phyloP scores from a whole-genome alignment of 768 basidiomycete species.

The Panus rudis region DNA sequence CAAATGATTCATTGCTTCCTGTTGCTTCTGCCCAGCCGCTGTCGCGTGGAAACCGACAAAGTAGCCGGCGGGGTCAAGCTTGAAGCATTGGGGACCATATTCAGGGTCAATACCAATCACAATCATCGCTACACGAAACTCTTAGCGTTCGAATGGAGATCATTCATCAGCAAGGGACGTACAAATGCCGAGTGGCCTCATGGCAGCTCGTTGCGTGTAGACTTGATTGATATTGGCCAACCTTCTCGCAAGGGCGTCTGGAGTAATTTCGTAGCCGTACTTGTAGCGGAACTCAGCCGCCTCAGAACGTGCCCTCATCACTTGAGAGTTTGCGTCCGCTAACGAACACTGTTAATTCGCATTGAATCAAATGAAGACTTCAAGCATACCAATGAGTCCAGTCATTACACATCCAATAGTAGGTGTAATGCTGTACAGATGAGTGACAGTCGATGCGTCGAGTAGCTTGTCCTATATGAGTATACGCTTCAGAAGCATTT shows the following conservation, averaged over 20 bases:
- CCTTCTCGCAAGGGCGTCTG: slow-evolving; percentile 89
- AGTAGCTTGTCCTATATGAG: slow-evolving; percentile 85
- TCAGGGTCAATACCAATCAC: slow-evolving; percentile 90
- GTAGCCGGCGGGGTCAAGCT: slow-evolving; percentile 97
- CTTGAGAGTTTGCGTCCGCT: slow-evolving; percentile 94
- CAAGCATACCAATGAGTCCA: slow-evolving; percentile 75
- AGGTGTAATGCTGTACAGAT: slow-evolving; percentile 93
- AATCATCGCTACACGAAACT: slow-evolving; percentile 69
- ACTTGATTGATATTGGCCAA: slow-evolving; percentile 98
- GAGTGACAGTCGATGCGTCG: slow-evolving; percentile 89
- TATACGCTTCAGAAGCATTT: not conserved
- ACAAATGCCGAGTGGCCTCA: slow-evolving; percentile 97
- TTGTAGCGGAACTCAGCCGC: slow-evolving; percentile 94
- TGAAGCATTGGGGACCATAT: slow-evolving; percentile 93
- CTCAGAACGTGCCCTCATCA: slow-evolving; percentile 77
- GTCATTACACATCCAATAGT: slow-evolving; percentile 98
- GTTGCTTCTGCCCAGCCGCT: slow-evolving; percentile 93
- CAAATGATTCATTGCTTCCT: slow-evolving; percentile 96
- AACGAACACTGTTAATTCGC: not conserved
- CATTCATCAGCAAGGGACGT: slow-evolving; percentile 21
- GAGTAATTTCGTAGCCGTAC: slow-evolving; percentile 97
- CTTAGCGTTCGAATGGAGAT: not conserved
- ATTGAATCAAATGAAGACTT: not conserved
- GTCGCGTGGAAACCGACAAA: slow-evolving; percentile 98
- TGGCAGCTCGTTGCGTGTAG: slow-evolving; percentile 94